These are phyloP conservation scores for Calonectria crousiana DNA, from an alignment of 2,329 filamentous ascomycete species.

Conservation along the genomic window DNA sequence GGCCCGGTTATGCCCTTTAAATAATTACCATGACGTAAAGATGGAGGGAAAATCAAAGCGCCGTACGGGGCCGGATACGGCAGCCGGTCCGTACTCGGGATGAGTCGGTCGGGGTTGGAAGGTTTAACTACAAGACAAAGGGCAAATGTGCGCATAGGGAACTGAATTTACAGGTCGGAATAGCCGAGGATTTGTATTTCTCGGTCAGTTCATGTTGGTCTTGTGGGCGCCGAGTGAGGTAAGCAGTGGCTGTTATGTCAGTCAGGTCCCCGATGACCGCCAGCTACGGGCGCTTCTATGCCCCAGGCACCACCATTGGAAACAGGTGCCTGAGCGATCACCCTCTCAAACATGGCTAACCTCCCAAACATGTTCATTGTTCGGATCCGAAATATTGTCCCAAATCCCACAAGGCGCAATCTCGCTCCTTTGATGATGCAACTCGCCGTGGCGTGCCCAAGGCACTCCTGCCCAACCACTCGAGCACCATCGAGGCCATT, in stretches of 20 bases:
- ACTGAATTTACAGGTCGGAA: background rate
- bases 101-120: background rate
- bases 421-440: background rate
- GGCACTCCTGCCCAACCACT: background rate
- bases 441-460: background rate
- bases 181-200: background rate
- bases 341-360: background rate
- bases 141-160: background rate
- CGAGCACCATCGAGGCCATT: background rate
- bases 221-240: background rate
- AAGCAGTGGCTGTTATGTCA: conserved; percentile 1
- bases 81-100: conserved; percentile 13
- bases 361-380: background rate
- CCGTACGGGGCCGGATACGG: conserved; percentile 13
- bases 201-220: background rate
- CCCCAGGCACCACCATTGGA: background rate
- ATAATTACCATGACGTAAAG: conserved; percentile 19
- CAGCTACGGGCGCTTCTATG: background rate
- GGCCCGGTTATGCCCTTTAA: conserved; percentile 16
- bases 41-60: background rate
- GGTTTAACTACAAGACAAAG: background rate
- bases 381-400: background rate
- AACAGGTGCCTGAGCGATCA: background rate
- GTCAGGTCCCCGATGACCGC: background rate
- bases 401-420: background rate